Evolutionary conservation across 495 filamentous ascomycete species (phyloP), one percentile per base, ranked within the genome.

Genomic region (Schizothecium vesticola): DNA sequence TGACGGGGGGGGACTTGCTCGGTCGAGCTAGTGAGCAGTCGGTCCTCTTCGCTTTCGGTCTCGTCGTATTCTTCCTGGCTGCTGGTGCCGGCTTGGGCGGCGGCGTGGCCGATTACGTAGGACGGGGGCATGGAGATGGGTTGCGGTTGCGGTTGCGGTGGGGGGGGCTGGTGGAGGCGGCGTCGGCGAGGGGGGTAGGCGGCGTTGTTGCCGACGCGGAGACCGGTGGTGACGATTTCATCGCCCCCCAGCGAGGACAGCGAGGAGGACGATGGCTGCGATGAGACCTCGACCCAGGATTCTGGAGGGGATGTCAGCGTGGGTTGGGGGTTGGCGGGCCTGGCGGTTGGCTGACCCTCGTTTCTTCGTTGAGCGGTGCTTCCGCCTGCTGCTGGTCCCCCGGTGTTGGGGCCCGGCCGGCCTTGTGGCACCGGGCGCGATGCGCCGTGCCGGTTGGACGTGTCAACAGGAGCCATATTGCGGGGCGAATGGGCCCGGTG

Each of bases 281-380:
- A 98, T 59, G 91, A 86, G 66, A 99, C 88, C 77, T 99, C 95
- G 75, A 99, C 88, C 95, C 95, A 99, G 1, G 94, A 97, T 80
- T 97, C 95, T 94, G 86, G 75, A 73, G 19, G 43, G 43, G 58
- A 82, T 84, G 74, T 84, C 76, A 72, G 66, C 61, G 69, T 61
- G 51, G 70, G 69, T 24, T 66, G n/a, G 55, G 36, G 25, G 29
- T 57, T 31, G 19, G 5, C 3, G 51, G 21, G 19, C 24, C 58
- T 13, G 25, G 29, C 36, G 6, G 31, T 65, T 26, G 65, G 73
- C 74, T 78, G 68, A 81, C 78, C 78, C 31, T 82, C 71, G 68
- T 80, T 74, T 23, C 72, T 70, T 63, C 65, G 72, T 29, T 29
- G 28, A 10, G 28, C 28, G 8, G 28, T 29, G 43, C 69, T 77